Conservation (phyloP, 345 rosid genomes). For the Pistacia atlantica region DNA sequence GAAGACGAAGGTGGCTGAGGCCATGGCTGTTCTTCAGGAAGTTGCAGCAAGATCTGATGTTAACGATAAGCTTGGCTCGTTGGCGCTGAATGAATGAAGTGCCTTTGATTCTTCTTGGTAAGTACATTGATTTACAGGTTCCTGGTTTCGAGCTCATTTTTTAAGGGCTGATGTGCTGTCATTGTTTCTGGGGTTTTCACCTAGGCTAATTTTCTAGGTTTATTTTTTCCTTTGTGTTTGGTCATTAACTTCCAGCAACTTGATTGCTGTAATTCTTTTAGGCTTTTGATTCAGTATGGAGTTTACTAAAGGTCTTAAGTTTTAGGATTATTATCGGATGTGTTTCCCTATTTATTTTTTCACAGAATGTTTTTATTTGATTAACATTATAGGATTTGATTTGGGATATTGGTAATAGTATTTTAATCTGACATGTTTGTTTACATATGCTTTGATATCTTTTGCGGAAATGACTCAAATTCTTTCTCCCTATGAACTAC, state of each 20-base stretch:
- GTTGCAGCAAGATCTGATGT: constrained; percentile 31
- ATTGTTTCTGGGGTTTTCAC: constrained; percentile 2
- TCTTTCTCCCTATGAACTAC: too few relatives aligned
- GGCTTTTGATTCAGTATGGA: neutral
- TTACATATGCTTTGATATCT: too few relatives aligned
- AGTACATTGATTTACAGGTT: neutral
- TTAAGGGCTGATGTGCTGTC: constrained; percentile 17
- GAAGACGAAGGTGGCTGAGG: constrained; percentile 66
- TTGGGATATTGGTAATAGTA: neutral
- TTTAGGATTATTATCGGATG: neutral
- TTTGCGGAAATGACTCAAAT: too few relatives aligned
- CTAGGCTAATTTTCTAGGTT: constrained; percentile 13
- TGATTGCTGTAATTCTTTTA: neutral
- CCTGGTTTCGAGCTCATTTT: constrained; percentile 13
- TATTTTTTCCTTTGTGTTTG: neutral
- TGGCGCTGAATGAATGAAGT: constrained; percentile 28
- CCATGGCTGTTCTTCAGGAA: constrained; percentile 59
- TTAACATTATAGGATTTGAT: constrained; percentile 7
- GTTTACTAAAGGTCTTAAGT: neutral
- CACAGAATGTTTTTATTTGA: neutral
- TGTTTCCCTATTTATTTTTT: neutral
- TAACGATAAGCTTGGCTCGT: constrained; percentile 38
- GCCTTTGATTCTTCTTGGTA: neutral
- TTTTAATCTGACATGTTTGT: too few relatives aligned
- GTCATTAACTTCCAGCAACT: neutral